Conservation (phyloP, 179 eudicot genomes). For the Patellifolia procumbens region DNA sequence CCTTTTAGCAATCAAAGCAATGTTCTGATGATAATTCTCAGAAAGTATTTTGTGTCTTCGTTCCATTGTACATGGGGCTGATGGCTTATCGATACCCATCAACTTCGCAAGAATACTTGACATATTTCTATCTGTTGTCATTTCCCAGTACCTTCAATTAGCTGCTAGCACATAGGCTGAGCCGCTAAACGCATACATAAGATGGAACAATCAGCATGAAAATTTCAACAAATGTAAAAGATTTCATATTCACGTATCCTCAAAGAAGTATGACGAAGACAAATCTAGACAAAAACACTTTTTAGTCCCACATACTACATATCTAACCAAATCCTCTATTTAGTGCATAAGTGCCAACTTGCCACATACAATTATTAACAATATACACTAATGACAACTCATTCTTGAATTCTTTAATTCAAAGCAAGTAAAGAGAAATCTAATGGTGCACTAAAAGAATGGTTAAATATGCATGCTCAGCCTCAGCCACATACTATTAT, state of each 20-base stretch:
- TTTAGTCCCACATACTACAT: constrained; percentile 1
- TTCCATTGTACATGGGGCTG: constrained; percentile 36
- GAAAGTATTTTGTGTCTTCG: constrained; percentile 55
- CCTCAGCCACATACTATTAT: no score
- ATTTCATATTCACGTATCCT: background rate
- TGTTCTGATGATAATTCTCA: constrained; percentile 48
- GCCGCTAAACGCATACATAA: constrained; percentile 2
- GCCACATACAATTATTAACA: background rate
- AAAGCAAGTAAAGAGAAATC: constrained; percentile 7
- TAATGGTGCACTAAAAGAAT: background rate
- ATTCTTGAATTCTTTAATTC: background rate
- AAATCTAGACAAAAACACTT: background rate
- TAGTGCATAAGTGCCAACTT: constrained; percentile 10
- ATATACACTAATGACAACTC: constrained; percentile 13
- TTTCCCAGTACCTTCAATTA: constrained; percentile 17
- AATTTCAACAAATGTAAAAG: background rate
- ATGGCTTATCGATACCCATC: constrained; percentile 74
- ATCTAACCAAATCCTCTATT: background rate
- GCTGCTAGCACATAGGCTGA: constrained; percentile 9
- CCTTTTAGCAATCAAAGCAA: constrained; percentile 46
- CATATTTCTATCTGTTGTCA: constrained; percentile 41
- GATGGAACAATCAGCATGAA: background rate
- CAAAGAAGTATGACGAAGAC: background rate
- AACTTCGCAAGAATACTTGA: constrained; percentile 62
- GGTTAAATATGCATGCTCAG: background rate